Conservation (phyloP, 306 rosid genomes). For the Glycyrrhiza uralensis region DNA sequence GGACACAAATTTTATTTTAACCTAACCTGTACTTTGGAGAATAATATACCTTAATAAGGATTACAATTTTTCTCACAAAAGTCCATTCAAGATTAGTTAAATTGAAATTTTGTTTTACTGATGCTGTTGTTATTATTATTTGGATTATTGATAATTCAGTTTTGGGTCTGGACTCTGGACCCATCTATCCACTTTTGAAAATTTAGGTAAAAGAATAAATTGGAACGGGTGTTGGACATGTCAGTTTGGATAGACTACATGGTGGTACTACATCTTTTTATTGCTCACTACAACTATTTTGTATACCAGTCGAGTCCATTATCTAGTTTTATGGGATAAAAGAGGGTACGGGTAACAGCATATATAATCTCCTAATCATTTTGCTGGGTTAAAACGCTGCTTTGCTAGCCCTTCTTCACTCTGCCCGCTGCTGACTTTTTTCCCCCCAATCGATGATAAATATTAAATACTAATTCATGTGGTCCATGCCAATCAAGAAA, state of each 20-base stretch:
- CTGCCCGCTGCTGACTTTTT: background rate
- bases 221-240: constrained; percentile 3
- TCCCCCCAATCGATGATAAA: background rate
- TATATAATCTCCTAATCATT: constrained; percentile 14
- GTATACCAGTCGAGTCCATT: too few species aligned
- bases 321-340: too few species aligned
- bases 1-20: too few species aligned
- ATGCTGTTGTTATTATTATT: background rate
- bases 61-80: too few species aligned
- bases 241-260: constrained; percentile 14
- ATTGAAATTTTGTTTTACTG: too few species aligned
- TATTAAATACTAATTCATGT: background rate
- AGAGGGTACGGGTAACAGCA: background rate
- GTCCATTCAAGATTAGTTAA: too few species aligned
- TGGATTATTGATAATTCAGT: background rate
- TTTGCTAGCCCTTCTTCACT: background rate
- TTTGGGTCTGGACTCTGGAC: constrained; percentile 2
- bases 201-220: constrained; percentile 27
- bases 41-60: too few species aligned
- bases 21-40: too few species aligned
- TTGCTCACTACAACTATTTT: too few species aligned
- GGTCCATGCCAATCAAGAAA: background rate
- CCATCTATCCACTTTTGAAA: background rate
- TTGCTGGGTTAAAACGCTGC: background rate
- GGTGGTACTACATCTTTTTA: constrained; percentile 32